Conservation (phyloP, 2,329 filamentous ascomycete genomes). For the Phyllosticta capitalensis region DNA sequence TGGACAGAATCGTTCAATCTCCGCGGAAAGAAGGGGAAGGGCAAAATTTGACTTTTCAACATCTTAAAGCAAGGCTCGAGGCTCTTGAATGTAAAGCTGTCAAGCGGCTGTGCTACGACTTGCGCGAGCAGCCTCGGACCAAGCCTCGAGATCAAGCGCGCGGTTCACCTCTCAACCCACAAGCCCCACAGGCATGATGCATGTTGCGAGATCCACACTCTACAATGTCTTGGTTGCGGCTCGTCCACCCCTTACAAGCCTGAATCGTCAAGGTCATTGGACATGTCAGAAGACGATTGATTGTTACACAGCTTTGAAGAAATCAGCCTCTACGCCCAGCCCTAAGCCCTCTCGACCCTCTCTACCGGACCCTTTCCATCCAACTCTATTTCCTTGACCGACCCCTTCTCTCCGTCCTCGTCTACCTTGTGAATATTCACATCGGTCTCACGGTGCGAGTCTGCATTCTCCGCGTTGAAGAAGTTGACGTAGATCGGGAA, state of each 20-base stretch:
- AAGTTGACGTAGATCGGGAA: constrained; percentile 14
- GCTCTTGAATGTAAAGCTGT: too few species aligned
- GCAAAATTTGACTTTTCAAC: too few species aligned
- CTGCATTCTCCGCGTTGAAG: constrained; percentile 12
- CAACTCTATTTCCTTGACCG: constrained; percentile 1
- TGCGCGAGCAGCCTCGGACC: not conserved
- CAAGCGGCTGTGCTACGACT: too few species aligned
- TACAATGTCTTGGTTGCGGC: not conserved
- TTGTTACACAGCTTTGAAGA: not conserved
- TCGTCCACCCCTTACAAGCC: not conserved
- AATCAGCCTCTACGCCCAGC: not conserved
- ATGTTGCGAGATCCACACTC: not conserved
- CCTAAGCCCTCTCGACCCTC: not conserved
- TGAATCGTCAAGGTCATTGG: not conserved
- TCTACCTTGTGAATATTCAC: constrained; percentile 7
- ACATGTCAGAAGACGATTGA: not conserved
- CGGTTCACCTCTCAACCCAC: not conserved
- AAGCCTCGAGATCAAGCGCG: not conserved
- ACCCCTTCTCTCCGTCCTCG: not conserved
- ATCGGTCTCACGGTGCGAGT: constrained; percentile 9
- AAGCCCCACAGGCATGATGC: not conserved
- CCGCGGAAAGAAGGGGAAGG: too few species aligned
- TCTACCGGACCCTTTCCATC: not conserved
- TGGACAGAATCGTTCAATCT: too few species aligned
- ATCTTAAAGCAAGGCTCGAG: too few species aligned